These are phyloP conservation scores for Amylocystis lapponica DNA, from an alignment of 768 basidiomycete species.

Conservation along the genomic window DNA sequence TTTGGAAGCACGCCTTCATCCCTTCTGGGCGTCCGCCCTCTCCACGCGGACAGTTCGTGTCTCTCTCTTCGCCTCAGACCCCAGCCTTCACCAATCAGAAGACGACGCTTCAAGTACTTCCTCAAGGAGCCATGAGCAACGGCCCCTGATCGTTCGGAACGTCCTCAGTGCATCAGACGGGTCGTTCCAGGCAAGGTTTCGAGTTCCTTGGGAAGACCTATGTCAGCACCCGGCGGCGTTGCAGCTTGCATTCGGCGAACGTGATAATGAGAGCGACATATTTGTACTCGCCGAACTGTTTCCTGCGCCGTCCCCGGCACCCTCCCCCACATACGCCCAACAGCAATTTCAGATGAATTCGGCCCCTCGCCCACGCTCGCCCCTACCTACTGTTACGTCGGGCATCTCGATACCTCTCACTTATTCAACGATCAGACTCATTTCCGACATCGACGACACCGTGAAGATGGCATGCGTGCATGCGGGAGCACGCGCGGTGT, in stretches of 20 bases:
- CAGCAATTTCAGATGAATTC: conserved; percentile 31
- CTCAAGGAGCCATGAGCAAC: conserved; percentile 19
- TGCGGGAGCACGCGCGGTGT: conserved; percentile 73
- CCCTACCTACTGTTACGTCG: conserved; percentile 11
- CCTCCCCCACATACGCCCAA: conserved; percentile 2
- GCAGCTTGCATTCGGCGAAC: conserved; percentile 53
- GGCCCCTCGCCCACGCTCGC: background rate
- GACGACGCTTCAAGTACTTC: conserved; percentile 21
- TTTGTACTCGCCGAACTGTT: conserved; percentile 47
- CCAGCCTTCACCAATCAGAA: conserved; percentile 13
- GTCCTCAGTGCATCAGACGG: conserved; percentile 65
- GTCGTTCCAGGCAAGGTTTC: conserved; percentile 60
- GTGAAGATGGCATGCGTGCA: conserved; percentile 78
- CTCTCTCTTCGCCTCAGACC: conserved; percentile 47
- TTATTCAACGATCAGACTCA: conserved; percentile 63
- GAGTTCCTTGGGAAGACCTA: conserved; percentile 64
- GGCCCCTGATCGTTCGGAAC: conserved; percentile 45
- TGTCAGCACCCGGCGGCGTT: conserved; percentile 53
- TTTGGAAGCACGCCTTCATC: conserved; percentile 67
- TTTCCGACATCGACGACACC: conserved; percentile 95
- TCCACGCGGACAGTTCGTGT: conserved; percentile 57
- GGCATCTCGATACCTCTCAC: conserved; percentile 39
- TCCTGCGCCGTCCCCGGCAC: conserved; percentile 28
- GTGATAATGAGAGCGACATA: conserved; percentile 39
- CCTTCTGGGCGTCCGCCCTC: conserved; percentile 77